Conservation (phyloP, 345 rosid species). For the Melaleuca alternifolia region DNA sequence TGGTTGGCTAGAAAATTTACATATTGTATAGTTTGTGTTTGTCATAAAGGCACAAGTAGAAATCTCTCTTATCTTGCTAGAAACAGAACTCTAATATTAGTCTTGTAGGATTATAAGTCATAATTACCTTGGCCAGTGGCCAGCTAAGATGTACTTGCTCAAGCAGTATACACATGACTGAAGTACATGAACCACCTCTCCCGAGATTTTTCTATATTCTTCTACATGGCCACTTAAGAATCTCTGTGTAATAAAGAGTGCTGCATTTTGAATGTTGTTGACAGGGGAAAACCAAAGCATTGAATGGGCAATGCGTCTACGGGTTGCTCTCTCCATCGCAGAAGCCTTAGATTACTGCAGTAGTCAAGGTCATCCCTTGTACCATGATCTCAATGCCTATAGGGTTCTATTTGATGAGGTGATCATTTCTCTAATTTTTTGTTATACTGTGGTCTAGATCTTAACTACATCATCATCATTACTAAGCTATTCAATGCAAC, state of each 20-base stretch:
- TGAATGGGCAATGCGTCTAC: slow-evolving; percentile 91
- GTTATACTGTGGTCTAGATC: neutral
- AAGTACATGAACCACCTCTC: neutral
- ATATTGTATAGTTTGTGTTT: neutral
- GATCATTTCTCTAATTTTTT: slow-evolving; percentile 4
- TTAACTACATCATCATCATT: neutral
- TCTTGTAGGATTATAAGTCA: neutral
- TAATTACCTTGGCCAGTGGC: neutral
- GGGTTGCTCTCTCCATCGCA: slow-evolving; percentile 83
- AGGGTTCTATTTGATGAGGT: slow-evolving; percentile 99
- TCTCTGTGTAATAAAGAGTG: neutral
- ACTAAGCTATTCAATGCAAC: neutral
- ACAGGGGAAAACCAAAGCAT: slow-evolving; percentile 96
- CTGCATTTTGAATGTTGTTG: neutral
- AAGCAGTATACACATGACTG: neutral
- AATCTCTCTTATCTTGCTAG: neutral
- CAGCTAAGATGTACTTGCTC: neutral
- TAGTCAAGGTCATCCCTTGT: slow-evolving; percentile 65
- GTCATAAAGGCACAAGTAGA: neutral
- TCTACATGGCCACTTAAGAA: neutral
- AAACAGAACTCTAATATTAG: neutral
- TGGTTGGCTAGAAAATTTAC: neutral
- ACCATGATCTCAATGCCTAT: slow-evolving; percentile 95
- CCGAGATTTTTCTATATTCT: neutral
- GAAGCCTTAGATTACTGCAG: slow-evolving; percentile 92